phyloP scores from a whole-genome alignment of 192 early-diverging fungal species.

The Diversispora epigaea region DNA sequence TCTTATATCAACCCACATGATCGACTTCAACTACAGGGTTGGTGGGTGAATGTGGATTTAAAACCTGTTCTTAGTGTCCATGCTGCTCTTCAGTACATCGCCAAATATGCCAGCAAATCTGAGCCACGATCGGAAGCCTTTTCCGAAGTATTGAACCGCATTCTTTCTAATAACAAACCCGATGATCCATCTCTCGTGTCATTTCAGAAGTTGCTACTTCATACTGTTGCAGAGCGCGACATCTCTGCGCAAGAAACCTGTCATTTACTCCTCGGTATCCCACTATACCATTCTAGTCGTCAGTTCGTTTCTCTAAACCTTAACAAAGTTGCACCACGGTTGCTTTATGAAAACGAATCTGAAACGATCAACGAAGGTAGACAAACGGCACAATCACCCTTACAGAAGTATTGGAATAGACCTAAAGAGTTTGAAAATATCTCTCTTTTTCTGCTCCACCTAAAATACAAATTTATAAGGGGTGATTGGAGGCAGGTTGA shows the following conservation, averaged over 20 bases:
- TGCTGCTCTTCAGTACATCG: constrained; percentile 1
- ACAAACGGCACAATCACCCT: neutral
- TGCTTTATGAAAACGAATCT: neutral
- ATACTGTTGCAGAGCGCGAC: too few species aligned
- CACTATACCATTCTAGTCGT: neutral
- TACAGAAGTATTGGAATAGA: constrained; percentile 18
- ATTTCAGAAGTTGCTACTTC: too few species aligned
- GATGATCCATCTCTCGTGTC: too few species aligned
- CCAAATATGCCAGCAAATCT: too few species aligned
- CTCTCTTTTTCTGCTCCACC: neutral
- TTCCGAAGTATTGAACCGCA: too few species aligned
- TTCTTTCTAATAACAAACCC: too few species aligned
- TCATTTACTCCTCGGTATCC: constrained; percentile 8
- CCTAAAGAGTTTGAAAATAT: neutral
- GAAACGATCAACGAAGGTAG: neutral
- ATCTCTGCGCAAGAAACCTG: too few species aligned
- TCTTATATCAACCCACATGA: too few species aligned
- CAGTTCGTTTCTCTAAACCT: constrained; percentile 1
- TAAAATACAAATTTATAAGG: too few species aligned
- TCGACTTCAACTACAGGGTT: constrained; percentile 6
- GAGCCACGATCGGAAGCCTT: too few species aligned
- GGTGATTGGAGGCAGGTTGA: neutral
- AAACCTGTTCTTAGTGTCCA: neutral
- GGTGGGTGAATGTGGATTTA: neutral
- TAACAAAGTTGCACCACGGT: neutral